These are phyloP conservation scores for Penicillium turbatum DNA, from an alignment of 495 filamentous ascomycete genomes.

Conservation along the genomic window DNA sequence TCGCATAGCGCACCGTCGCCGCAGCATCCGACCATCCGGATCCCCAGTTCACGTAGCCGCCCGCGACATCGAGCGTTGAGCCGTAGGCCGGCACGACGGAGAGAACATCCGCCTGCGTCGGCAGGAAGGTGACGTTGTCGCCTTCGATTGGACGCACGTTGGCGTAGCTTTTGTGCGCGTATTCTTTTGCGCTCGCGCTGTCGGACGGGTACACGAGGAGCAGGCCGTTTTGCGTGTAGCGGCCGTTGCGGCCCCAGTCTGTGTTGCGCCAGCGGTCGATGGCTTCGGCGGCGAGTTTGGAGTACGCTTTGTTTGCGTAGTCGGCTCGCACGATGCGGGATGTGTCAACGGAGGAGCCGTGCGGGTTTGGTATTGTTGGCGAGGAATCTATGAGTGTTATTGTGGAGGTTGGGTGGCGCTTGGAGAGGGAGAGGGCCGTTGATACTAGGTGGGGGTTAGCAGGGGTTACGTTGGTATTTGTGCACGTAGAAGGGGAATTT, in stretches of 20 bases:
- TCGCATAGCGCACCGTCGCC: slow-evolving; percentile 62
- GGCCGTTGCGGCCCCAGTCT: slow-evolving; percentile 56
- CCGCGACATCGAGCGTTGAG: slow-evolving; percentile 49
- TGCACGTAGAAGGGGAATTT: not conserved
- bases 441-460: slow-evolving; percentile 40
- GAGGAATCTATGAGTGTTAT: slow-evolving; percentile 70
- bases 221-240: slow-evolving; percentile 75
- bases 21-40: slow-evolving; percentile 86
- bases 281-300: slow-evolving; percentile 61
- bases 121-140: slow-evolving; percentile 50
- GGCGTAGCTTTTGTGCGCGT: slow-evolving; percentile 61
- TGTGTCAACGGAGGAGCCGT: slow-evolving; percentile 69
- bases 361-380: slow-evolving; percentile 60
- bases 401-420: slow-evolving; percentile 48
- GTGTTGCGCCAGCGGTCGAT: slow-evolving; percentile 67
- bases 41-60: slow-evolving; percentile 75
- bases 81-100: slow-evolving; percentile 41
- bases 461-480: not conserved
- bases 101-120: slow-evolving; percentile 37
- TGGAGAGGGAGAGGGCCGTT: slow-evolving; percentile 61
- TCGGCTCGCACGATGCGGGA: slow-evolving; percentile 79
- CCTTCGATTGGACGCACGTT: slow-evolving; percentile 51
- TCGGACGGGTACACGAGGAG: slow-evolving; percentile 57
- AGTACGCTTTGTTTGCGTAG: slow-evolving; percentile 71
- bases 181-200: slow-evolving; percentile 51